Evolutionary conservation across 768 basidiomycete genomes (phyloP).

Genomic region (Serpula lacrymans): DNA sequence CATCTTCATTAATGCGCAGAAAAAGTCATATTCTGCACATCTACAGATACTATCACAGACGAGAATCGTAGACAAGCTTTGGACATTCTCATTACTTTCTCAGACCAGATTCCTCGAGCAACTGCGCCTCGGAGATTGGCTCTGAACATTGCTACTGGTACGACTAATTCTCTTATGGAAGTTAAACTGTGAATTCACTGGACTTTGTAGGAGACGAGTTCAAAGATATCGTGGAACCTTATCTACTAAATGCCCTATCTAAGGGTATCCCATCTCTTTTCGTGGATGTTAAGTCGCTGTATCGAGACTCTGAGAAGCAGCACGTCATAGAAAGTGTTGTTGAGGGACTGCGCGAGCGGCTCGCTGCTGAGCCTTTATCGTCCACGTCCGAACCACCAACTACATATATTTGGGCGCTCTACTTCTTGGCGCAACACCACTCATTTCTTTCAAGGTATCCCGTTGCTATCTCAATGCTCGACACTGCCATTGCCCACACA

Average conservation of each 20-base stretch:
- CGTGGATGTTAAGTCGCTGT: conserved; percentile 85
- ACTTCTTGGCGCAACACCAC: conserved; percentile 90
- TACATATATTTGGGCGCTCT: conserved; percentile 90
- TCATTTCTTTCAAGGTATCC: conserved; percentile 51
- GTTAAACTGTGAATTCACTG: neutral
- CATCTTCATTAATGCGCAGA: neutral
- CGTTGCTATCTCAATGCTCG: conserved; percentile 58
- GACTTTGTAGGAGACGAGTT: conserved; percentile 60
- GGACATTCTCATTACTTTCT: conserved; percentile 55
- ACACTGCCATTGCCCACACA: conserved; percentile 73
- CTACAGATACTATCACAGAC: conserved; percentile 41
- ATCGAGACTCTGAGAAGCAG: conserved; percentile 61
- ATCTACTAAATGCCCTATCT: conserved; percentile 65
- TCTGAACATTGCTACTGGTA: conserved; percentile 60
- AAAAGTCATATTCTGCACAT: too few relatives aligned
- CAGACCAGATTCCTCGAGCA: conserved; percentile 61
- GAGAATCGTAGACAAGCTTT: conserved; percentile 53
- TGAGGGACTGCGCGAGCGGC: conserved; percentile 42
- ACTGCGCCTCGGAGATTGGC: conserved; percentile 71
- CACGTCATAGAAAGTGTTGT: conserved; percentile 65
- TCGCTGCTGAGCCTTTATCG: conserved; percentile 33
- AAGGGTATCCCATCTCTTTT: conserved; percentile 94
- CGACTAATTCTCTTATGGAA: conserved; percentile 9
- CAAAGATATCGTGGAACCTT: conserved; percentile 55
- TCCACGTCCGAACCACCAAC: conserved; percentile 58